Base-by-base conservation (phyloP, 108 stramenopile genomes). In the Bacterosira constricta region DNA sequence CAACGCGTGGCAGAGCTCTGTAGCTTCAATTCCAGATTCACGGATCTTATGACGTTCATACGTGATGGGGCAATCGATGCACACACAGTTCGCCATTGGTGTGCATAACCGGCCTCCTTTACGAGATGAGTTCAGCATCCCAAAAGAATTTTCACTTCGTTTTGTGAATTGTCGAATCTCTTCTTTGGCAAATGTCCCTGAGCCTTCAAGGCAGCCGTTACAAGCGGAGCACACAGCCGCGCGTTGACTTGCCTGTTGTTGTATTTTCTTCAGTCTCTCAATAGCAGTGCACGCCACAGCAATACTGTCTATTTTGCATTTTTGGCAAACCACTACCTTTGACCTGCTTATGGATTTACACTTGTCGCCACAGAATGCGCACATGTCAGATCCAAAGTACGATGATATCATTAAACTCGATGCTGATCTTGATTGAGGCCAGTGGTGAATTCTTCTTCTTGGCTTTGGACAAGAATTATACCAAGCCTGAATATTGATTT, bases 21-120 rank as follows among this genome's bases (percentile, higher is more conserved):
- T 56, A 17, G 88, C 81, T 67, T 92, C 90, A n/a, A 92, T 81
- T 66, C 86, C 79, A 18, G 52, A 52, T 68, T 95, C 91, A 61
- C 88, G 83, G 5, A 87, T 26, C 29, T 80, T 71, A 59, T 92
- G 91, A 20, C 94, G 87, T 45, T 88, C 50, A 55, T 76, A 95
- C 9, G 88, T 90, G 20, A 75, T 82, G 8, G 94, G 94, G 46
- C 94, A 95, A 59, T 95, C 94, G 36, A 92, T 90, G 52, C 91
- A 95, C 2, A 90, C 80, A 53, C 94, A 95, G 55, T 84, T 89
- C 23, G 94, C 91, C 35, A 92, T 64, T 0, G 94, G 91, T 41
- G 80, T 85, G 18, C 80, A 67, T 31, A 88, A 47, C 27, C 76
- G 50, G 34, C 66, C 64, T 51, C 55, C 45, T 60, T 45, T 51